Conservation (phyloP, 1,284 basidiomycete genomes). For the Lentinus polychrous region DNA sequence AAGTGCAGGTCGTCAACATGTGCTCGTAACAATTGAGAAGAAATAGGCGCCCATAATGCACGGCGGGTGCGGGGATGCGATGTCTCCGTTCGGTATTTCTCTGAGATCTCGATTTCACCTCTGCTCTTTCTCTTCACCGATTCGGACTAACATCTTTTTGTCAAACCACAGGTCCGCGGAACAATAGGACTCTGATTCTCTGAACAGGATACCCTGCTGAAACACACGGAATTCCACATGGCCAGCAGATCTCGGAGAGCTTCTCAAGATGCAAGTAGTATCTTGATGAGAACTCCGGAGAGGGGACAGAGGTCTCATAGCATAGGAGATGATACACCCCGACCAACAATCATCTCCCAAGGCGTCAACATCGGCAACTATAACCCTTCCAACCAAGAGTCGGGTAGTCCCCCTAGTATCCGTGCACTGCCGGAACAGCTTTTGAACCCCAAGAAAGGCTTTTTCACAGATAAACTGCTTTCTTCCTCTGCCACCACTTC, state of each 20-base stretch:
- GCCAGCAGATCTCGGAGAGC: slow-evolving; percentile 13
- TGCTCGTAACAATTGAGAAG: too few species aligned
- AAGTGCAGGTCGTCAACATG: too few species aligned
- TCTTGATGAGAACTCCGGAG: slow-evolving; percentile 14
- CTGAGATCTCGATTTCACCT: too few species aligned
- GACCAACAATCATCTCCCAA: slow-evolving; percentile 12
- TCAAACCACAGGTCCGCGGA: too few species aligned
- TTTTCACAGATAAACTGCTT: slow-evolving; percentile 27
- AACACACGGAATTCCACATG: slow-evolving; percentile 5
- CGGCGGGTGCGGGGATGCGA: too few species aligned
- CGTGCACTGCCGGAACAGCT: slow-evolving; percentile 10
- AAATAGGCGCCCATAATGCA: too few species aligned
- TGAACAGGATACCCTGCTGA: too few species aligned
- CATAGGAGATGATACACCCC: slow-evolving; percentile 21
- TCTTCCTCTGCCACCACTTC: slow-evolving; percentile 18
- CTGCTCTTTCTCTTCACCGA: too few species aligned
- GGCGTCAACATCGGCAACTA: slow-evolving; percentile 8
- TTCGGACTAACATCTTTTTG: too few species aligned
- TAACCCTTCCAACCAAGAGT: neutral
- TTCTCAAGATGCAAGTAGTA: slow-evolving; percentile 13
- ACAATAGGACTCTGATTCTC: too few species aligned
- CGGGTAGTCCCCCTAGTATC: slow-evolving; percentile 5
- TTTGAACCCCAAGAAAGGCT: slow-evolving; percentile 16
- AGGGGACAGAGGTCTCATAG: slow-evolving; percentile 20
- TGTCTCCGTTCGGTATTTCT: too few species aligned